Evolutionary conservation across 1,284 basidiomycete genomes (phyloP), one percentile per base, ranked within the genome.

Genomic region (Anthracocystis setariae): DNA sequence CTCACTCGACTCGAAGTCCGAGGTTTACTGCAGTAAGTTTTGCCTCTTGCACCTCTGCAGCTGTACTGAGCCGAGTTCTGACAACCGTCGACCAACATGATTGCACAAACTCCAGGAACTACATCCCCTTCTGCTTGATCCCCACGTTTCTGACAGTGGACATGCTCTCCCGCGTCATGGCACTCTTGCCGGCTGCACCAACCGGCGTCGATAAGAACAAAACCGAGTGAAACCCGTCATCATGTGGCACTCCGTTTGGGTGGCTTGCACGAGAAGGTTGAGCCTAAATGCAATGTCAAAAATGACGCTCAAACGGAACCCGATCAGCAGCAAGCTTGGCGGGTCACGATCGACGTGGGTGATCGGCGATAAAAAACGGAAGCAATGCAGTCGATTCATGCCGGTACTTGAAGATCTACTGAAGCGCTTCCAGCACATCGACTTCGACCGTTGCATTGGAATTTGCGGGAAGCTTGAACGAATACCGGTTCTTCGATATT

Each of bases 121-220:
- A 73, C 27, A 35, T 73, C 10, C 70, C 70, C 3, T 73, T 73
- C 50, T 67, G 59, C 38, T 5, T 57, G 5, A 60, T 73, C 8
- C 70, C 70, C 1, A 52, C 46, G 1, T n/a, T 68, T 29, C 56
- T 73, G 27, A 60, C 60, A 8, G 9, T 68, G 3, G 70, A 73
- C 18, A 67, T 73, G 64, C 63, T 60, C 39, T 27, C 52, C 32
- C 64, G 69, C 43, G 62, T 63, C 20, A 38, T 60, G 10, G 25
- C 32, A 9, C 52, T 72, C 7, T 20, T 70, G 3, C 4, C 60
- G 3, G 10, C 5, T 3, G 2, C 45, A 10, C 46, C 18, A 13
- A 25, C n/a, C 1, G 32, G 3, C 8, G 50, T 55, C 38, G 21
- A 38, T 20, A 32, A 18, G n/a, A 45, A 40, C 3, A 56, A 60